Evolutionary conservation across 192 early-diverging fungal genomes (phyloP).

Genomic region (Coemansia sp.): DNA sequence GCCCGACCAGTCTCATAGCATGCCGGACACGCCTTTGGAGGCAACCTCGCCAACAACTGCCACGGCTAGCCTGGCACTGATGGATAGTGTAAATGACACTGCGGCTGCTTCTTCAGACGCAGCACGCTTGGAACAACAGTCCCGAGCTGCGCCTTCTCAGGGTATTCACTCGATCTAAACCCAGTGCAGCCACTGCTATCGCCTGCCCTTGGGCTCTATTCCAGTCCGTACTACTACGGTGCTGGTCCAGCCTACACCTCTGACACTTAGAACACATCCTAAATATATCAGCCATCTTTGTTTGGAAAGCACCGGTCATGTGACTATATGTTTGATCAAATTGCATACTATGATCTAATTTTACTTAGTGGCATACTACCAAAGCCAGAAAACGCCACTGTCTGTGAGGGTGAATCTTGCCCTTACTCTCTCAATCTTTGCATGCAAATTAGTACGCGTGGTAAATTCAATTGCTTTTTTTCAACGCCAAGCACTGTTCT

Average conservation of each 20-base stretch:
- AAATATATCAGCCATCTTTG: not conserved
- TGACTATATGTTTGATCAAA: not conserved
- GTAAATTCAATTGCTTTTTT: not conserved
- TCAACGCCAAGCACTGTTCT: not conserved
- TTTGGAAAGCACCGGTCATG: not conserved
- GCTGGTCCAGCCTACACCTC: not conserved
- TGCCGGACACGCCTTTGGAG: not conserved
- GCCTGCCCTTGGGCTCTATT: not conserved
- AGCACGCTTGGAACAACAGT: not conserved
- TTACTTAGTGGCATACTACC: too few species aligned
- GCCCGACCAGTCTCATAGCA: not conserved
- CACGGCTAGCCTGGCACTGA: not conserved
- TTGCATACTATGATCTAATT: not conserved
- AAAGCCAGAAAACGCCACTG: not conserved
- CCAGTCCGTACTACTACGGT: not conserved
- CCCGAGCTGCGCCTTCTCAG: constrained; percentile 1
- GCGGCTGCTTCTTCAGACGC: not conserved
- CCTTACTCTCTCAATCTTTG: not conserved
- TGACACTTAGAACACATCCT: not conserved
- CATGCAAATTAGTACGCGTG: not conserved
- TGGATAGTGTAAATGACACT: constrained; percentile 3
- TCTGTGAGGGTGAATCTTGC: not conserved
- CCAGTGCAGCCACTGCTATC: not conserved
- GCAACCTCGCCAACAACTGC: not conserved
- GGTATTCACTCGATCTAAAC: not conserved